Evolutionary conservation across 768 basidiomycete species (phyloP), one percentile per base, ranked within the genome.

Genomic region (Pulveroboletus sp.): DNA sequence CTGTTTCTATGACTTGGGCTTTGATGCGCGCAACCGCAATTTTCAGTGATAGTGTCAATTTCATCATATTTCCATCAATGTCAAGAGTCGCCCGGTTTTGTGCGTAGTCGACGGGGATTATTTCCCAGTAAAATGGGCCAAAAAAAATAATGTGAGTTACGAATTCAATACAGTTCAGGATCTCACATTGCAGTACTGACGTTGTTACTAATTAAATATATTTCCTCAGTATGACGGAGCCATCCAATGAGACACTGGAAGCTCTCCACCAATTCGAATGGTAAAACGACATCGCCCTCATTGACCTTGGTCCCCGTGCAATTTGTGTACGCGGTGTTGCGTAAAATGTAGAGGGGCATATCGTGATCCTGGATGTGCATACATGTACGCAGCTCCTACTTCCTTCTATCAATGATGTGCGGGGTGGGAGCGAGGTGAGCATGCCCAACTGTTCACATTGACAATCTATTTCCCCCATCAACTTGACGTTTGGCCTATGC

Each of bases 221-320:
- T 17, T 40, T 12, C 16, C n/a, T 59, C n/a, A 36, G 45, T 5
- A 27, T 53, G n/a, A 24, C 9, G 14, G 43, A 43, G 11, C 34
- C 23, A 29, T 40, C 43, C 8, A 40, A 53, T 7, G 21, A 50
- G 6, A 31, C 48, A 9, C 31, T 59, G 33, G 44, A 53, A 7
- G 50, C 53, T 23, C 39, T 59, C 40, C n/a, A 50, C 27, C 50
- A 53, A 9, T 47, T 53, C 17, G 5, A 9, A 27, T 38, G 52
- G 39, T 10, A 43, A n/a, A n/a, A n/a, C n/a, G n/a, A n/a, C n/a
- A n/a, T 19, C 12, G 25, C 1, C 0, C 2, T n/a, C 14, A 41
- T 60, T n/a, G 14, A 42, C 14, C 47, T 59, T 43, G 58, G 58
- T 32, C 58, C 58, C 11, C 53, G 53, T 27, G 41, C 43, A 19